Conservation (phyloP, 2,329 filamentous ascomycete genomes). For the Cladobotryum protrusum region DNA sequence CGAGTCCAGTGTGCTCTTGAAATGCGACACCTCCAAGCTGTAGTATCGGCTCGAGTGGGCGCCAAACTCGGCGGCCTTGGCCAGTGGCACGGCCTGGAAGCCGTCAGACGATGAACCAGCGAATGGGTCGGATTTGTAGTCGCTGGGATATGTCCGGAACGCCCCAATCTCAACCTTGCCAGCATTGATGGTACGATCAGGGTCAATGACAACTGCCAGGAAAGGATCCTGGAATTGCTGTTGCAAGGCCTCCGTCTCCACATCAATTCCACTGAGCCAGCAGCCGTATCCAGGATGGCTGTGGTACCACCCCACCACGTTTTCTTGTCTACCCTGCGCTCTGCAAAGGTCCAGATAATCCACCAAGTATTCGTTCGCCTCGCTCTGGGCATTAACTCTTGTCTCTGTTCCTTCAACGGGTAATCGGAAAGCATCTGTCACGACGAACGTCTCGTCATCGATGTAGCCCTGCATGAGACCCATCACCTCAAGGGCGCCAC, state of each 20-base stretch:
- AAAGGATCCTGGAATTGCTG: constrained; percentile 86
- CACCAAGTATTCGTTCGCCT: constrained; percentile 96
- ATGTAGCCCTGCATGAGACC: constrained; percentile 97
- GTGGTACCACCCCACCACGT: constrained; percentile 97
- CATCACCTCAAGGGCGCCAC: constrained; percentile 91
- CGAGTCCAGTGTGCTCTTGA: constrained; percentile 85
- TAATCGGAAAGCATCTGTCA: constrained; percentile 88
- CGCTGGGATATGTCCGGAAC: constrained; percentile 81
- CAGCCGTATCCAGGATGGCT: constrained; percentile 96
- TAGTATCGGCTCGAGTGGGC: constrained; percentile 91
- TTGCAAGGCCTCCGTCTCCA: constrained; percentile 78
- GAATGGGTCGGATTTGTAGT: constrained; percentile 49
- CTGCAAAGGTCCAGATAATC: constrained; percentile 73
- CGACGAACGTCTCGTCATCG: constrained; percentile 74
- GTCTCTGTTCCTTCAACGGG: constrained; percentile 99
- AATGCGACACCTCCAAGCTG: constrained; percentile 82
- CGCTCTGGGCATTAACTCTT: constrained; percentile 88
- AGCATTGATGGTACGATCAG: constrained; percentile 87
- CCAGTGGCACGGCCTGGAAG: constrained; percentile 76
- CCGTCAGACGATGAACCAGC: constrained; percentile 39
- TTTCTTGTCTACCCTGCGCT: constrained; percentile 74
- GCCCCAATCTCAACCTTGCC: constrained; percentile 97
- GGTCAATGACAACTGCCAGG: constrained; percentile 92
- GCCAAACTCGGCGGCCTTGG: constrained; percentile 92
- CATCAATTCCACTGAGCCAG: constrained; percentile 96